Percentiles rank a stretch among this genome's conserved stretches.
These are phyloP conservation scores for Pseudocercospora cruenta DNA, from an alignment of 2,329 filamentous ascomycete genomes.

Conservation along the genomic window DNA sequence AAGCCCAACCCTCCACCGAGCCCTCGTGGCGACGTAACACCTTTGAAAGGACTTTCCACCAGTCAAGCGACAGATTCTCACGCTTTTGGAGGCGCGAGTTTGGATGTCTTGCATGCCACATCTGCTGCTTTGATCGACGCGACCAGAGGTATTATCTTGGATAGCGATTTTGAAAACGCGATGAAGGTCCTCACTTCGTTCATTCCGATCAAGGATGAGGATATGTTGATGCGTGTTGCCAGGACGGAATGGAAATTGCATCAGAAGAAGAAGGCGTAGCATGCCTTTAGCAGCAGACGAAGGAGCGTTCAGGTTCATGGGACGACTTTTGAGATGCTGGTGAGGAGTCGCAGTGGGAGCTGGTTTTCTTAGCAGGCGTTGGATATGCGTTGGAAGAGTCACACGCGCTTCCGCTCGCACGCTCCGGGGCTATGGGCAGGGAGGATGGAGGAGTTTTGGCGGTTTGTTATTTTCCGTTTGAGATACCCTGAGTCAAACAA, in stretches of 20 bases:
- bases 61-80: slow-evolving; percentile 24
- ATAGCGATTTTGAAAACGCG: slow-evolving; percentile 93
- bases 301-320: background rate
- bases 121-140: slow-evolving; percentile 89
- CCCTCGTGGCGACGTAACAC: background rate
- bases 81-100: slow-evolving; percentile 60
- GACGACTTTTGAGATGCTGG: background rate
- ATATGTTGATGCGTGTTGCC: slow-evolving; percentile 87
- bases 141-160: slow-evolving; percentile 82
- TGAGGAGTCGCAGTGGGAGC: background rate
- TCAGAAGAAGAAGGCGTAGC: slow-evolving; percentile 47
- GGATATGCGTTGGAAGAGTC: background rate
- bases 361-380: background rate
- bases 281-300: background rate
- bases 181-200: slow-evolving; percentile 97
- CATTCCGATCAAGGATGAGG: slow-evolving; percentile 92
- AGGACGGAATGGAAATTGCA: slow-evolving; percentile 80
- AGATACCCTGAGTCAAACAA: slow-evolving; percentile 7
- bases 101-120: slow-evolving; percentile 88
- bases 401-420: too few species aligned
- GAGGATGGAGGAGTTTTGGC: background rate
- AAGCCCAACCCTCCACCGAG: background rate
- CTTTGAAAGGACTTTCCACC: background rate
- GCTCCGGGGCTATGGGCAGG: background rate
- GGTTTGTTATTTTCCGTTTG: background rate